Conservation (phyloP, 352 stramenopile species). For the Pythium oligandrum region DNA sequence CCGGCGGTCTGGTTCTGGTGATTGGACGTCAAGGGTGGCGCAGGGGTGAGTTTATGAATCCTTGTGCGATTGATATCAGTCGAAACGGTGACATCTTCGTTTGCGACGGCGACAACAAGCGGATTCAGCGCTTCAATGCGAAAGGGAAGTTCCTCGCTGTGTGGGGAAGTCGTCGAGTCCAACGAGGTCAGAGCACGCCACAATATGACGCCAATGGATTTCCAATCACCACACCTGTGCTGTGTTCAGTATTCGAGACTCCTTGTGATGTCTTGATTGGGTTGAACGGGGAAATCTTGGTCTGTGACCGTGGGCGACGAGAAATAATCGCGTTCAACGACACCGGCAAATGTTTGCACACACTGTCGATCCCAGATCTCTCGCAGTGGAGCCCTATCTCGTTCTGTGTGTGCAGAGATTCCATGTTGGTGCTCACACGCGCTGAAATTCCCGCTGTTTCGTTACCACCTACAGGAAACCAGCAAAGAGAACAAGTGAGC, state of each 20-base stretch:
- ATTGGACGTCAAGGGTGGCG: slow-evolving; percentile 32
- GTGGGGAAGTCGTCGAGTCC: slow-evolving; percentile 36
- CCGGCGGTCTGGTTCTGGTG: slow-evolving; percentile 29
- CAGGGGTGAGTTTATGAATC: slow-evolving; percentile 27
- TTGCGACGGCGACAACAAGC: slow-evolving; percentile 54
- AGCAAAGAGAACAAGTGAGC: too few species aligned
- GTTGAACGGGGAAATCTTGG: slow-evolving; percentile 29
- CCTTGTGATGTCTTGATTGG: slow-evolving; percentile 23
- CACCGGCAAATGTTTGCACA: slow-evolving; percentile 30
- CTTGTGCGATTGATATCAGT: slow-evolving; percentile 32
- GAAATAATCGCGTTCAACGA: slow-evolving; percentile 43
- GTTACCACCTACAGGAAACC: neutral
- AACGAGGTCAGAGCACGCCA: neutral
- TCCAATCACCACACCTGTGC: neutral
- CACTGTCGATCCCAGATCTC: slow-evolving; percentile 13
- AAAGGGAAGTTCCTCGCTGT: slow-evolving; percentile 31
- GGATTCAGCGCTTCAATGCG: slow-evolving; percentile 46
- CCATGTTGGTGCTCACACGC: slow-evolving; percentile 6
- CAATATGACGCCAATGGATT: slow-evolving; percentile 16
- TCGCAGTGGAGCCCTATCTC: slow-evolving; percentile 20
- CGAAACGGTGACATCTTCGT: slow-evolving; percentile 50
- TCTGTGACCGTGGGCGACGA: slow-evolving; percentile 29
- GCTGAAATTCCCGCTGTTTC: neutral
- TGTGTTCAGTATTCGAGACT: slow-evolving; percentile 27
- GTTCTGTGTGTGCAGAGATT: slow-evolving; percentile 15